Evolutionary conservation across 345 rosid species (phyloP).

Genomic region (Diplotaxis tenuifolia): DNA sequence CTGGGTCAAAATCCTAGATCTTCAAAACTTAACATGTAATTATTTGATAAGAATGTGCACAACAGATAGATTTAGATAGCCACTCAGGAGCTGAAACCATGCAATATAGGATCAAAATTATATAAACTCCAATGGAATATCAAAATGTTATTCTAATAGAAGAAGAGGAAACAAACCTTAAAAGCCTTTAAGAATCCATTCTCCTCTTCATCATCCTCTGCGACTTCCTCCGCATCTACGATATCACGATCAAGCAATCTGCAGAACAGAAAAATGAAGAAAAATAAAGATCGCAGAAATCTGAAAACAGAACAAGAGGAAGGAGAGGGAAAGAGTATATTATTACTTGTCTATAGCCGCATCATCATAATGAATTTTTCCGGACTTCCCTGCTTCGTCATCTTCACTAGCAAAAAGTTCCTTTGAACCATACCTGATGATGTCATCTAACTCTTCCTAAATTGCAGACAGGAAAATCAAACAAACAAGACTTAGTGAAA

Average conservation of each 20-base stretch:
- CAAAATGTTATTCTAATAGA: not conserved
- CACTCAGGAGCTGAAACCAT: not conserved
- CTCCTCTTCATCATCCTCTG: conserved; percentile 90
- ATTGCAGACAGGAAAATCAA: conserved; percentile 24
- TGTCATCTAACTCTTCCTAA: conserved; percentile 97
- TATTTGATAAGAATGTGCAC: not conserved
- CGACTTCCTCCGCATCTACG: conserved; percentile 75
- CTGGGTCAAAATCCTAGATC: not conserved
- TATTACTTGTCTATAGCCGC: conserved; percentile 86
- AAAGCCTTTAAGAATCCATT: conserved; percentile 97
- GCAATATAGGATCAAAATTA: no score
- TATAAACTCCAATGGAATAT: not conserved
- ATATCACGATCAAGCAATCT: conserved; percentile 96
- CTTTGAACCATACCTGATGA: conserved; percentile 95
- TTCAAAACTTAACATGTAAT: conserved; percentile 2
- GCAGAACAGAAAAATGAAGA: conserved; percentile 19
- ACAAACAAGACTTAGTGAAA: conserved; percentile 5
- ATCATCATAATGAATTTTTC: conserved; percentile 96
- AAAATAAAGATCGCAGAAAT: conserved; percentile 1
- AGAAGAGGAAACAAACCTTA: conserved; percentile 54
- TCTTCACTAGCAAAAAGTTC: conserved; percentile 96
- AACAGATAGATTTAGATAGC: not conserved
- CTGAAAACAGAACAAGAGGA: not conserved
- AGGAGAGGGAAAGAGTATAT: conserved; percentile 20
- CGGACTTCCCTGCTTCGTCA: conserved; percentile 91